A percentile compares a stretch with the other conserved stretches of the same genome.
phyloP scores from a whole-genome alignment of 1,139 yeast species.

The Suhomyces taliae region DNA sequence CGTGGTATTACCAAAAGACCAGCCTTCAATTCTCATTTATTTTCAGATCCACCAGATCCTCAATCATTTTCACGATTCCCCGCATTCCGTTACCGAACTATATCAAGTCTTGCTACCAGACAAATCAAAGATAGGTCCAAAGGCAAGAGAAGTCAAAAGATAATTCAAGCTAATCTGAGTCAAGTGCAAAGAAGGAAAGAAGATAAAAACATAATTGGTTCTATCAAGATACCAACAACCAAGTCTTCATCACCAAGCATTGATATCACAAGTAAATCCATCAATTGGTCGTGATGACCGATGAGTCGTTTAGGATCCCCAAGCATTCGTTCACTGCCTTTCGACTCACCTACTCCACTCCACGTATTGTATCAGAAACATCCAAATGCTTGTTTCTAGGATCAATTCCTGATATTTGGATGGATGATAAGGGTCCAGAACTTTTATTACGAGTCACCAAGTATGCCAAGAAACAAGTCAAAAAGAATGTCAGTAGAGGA shows the following conservation, averaged over 20 bases:
- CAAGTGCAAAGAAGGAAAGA: too few relatives aligned
- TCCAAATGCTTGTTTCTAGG: constrained; percentile 62
- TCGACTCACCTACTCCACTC: constrained; percentile 54
- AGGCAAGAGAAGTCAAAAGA: too few relatives aligned
- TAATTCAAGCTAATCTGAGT: too few relatives aligned
- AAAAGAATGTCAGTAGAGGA: constrained; percentile 16
- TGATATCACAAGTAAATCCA: background rate
- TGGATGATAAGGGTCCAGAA: constrained; percentile 30
- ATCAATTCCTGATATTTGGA: constrained; percentile 65
- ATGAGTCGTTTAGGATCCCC: constrained; percentile 13
- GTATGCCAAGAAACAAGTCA: constrained; percentile 17
- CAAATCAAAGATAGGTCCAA: too few relatives aligned
- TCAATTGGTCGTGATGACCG: background rate
- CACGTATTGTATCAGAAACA: constrained; percentile 49
- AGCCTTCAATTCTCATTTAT: too few relatives aligned
- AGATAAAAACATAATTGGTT: too few relatives aligned
- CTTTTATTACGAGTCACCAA: constrained; percentile 15
- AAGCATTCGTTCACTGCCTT: constrained; percentile 61
- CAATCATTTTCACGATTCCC: too few relatives aligned
- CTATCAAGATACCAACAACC: background rate
- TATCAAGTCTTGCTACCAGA: too few relatives aligned
- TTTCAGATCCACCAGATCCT: too few relatives aligned
- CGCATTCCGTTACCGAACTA: too few relatives aligned
- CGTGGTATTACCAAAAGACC: too few relatives aligned
- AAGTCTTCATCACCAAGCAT: background rate